Conservation (phyloP, 768 basidiomycete genomes). For the Suillus sp. region DNA sequence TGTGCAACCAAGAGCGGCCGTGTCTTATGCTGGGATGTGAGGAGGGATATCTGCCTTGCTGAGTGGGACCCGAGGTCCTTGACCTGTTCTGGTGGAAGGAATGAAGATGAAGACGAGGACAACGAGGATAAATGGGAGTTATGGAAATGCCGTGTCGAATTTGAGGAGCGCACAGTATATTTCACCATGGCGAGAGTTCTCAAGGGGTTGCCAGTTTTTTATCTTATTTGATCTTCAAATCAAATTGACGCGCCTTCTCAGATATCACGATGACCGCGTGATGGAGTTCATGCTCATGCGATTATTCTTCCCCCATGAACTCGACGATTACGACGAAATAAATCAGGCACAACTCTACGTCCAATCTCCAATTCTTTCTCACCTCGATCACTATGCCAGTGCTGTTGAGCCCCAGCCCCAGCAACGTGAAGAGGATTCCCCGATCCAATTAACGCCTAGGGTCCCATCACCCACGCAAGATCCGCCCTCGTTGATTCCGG, state of each 20-base stretch:
- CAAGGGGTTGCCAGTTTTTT: slow-evolving; percentile 45
- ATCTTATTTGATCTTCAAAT: slow-evolving; percentile 9
- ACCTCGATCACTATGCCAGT: slow-evolving; percentile 7
- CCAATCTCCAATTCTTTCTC: slow-evolving; percentile 9
- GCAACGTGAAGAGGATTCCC: slow-evolving; percentile 1
- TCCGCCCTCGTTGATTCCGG: slow-evolving; percentile 5
- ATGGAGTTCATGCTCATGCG: slow-evolving; percentile 77
- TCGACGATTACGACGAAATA: slow-evolving; percentile 32
- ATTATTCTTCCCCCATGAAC: slow-evolving; percentile 57
- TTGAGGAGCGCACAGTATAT: slow-evolving; percentile 68
- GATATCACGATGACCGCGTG: slow-evolving; percentile 60
- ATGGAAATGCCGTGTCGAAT: slow-evolving; percentile 80
- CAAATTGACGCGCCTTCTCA: slow-evolving; percentile 23
- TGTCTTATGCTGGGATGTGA: slow-evolving; percentile 78
- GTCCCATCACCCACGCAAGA: slow-evolving; percentile 7
- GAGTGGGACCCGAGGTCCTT: slow-evolving; percentile 61
- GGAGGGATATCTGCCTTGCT: slow-evolving; percentile 58
- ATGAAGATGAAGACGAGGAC: slow-evolving; percentile 12
- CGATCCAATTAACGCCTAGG: slow-evolving; percentile 1
- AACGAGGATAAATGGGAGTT: slow-evolving; percentile 58
- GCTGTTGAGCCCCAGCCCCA: neutral
- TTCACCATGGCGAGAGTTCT: slow-evolving; percentile 76
- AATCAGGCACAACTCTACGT: slow-evolving; percentile 6
- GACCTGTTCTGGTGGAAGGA: slow-evolving; percentile 16
- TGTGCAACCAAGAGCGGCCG: slow-evolving; percentile 77